Conservation (phyloP, 2,329 filamentous ascomycete genomes). For the Fusarium burgessii region DNA sequence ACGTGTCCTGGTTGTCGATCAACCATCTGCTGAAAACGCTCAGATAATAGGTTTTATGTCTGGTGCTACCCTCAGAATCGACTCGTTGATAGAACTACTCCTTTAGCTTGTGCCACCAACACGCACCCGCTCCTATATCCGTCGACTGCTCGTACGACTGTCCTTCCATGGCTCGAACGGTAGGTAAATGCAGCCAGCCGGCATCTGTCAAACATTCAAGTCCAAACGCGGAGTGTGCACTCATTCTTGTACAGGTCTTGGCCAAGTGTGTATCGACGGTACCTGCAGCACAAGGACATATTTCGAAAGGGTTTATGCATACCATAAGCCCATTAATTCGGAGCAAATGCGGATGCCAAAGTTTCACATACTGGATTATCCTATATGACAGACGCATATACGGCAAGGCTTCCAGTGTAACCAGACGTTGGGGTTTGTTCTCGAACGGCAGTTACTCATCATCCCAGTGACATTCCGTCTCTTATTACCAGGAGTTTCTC, state of each 20-base stretch:
- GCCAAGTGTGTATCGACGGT: constrained; percentile 25
- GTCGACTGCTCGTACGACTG: constrained; percentile 39
- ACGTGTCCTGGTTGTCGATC: constrained; percentile 33
- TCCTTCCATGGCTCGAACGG: constrained; percentile 32
- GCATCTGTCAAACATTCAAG: constrained; percentile 22
- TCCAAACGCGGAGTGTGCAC: constrained; percentile 22
- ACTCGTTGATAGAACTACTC: constrained; percentile 30
- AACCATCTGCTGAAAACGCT: constrained; percentile 14
- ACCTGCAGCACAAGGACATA: constrained; percentile 43
- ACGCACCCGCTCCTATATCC: constrained; percentile 30
- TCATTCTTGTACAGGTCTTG: constrained; percentile 6
- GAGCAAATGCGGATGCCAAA: constrained; percentile 6
- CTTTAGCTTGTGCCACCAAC: constrained; percentile 21
- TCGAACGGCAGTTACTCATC: neutral
- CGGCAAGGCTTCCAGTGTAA: neutral
- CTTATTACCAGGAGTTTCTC: neutral
- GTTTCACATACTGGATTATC: constrained; percentile 1
- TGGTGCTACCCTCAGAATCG: neutral
- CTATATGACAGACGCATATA: constrained; percentile 1
- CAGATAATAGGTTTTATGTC: constrained; percentile 1
- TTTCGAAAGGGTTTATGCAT: constrained; percentile 23
- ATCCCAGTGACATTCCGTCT: neutral
- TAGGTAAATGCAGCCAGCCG: constrained; percentile 29
- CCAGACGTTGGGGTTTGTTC: neutral
- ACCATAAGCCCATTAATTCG: constrained; percentile 11